Evolutionary conservation across 2,329 filamentous ascomycete species (phyloP), one percentile per base, ranked within the genome.

Genomic region (Fusarium sp.): DNA sequence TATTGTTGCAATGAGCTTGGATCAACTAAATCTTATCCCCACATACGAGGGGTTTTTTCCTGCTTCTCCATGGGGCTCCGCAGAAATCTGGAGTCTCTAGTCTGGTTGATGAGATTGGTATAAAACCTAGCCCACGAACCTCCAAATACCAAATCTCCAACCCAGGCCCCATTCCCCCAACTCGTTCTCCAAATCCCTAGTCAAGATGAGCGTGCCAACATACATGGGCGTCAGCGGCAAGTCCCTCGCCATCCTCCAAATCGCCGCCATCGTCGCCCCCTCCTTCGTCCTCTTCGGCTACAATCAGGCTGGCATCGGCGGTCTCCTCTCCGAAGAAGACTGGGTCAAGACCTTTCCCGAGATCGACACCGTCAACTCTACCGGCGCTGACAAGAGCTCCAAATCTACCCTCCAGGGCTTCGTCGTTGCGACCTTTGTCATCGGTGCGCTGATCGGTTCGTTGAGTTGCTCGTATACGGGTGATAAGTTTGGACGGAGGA

Each of bases 291-390:
- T 86, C 30, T 87, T 87, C 63, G 86, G 86, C 34, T 87, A 88
- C 77, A 92, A 93, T 82, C 90, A 92, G 81, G 89, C 91, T 76
- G 90, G 93, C 8, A 93, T 92, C 83, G 92, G 90, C 42, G 90
- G 90, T 63, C 87, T 95, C 59, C 85, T 95, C 64, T 92, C 91
- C 2, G 86, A 94, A 9, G 82, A 83, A 28, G 84, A 89, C 78
- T 89, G 89, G 67, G 89, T 90, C 61, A 84, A 83, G 24, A 83
- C 89, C 69, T 90, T 90, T 74, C 84, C 78, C 14, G 58, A 76
- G 48, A 75, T 90, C 28, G 72, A 79, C 12, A 89, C 85, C 74
- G 89, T 91, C 80, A 79, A 89, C 66, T 88, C 88, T 2, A 80
- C 32, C 22, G 60, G 75, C 2, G 58, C 75, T 0, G 77, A 84